Conservation (phyloP, 257 asterid species). For the Solanum etuberosum region DNA sequence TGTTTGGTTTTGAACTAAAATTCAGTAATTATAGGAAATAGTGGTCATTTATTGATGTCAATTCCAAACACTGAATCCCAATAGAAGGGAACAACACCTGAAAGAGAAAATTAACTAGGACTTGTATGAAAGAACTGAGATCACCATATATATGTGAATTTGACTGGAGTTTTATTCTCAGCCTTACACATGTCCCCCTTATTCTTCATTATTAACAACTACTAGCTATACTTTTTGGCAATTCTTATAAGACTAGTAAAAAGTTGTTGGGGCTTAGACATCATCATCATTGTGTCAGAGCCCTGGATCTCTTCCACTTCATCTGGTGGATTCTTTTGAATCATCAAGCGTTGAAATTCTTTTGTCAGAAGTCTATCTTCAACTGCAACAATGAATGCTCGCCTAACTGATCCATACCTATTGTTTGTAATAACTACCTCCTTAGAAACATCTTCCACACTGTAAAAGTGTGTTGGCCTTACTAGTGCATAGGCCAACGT, state of each 20-base stretch:
- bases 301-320: slow-evolving; percentile 19
- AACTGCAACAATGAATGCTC: slow-evolving; percentile 10
- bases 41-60: background rate
- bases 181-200: background rate
- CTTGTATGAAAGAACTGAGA: background rate
- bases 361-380: slow-evolving; percentile 7
- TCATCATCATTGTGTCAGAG: slow-evolving; percentile 31
- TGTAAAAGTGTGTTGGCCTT: slow-evolving; percentile 5
- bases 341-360: slow-evolving; percentile 20
- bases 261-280: slow-evolving; percentile 22
- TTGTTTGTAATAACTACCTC: background rate
- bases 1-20: background rate
- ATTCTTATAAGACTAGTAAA: background rate
- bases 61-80: background rate
- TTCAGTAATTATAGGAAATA: background rate
- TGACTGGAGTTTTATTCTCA: background rate
- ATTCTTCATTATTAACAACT: background rate
- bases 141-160: background rate
- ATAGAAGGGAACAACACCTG: background rate
- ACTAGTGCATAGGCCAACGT: slow-evolving; percentile 12
- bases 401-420: slow-evolving; percentile 14
- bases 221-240: background rate
- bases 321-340: slow-evolving; percentile 19
- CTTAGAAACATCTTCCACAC: background rate
- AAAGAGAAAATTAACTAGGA: background rate